These are phyloP conservation scores for Metschnikowia kunwiensis DNA, from an alignment of 805 yeast species.

Conservation along the genomic window DNA sequence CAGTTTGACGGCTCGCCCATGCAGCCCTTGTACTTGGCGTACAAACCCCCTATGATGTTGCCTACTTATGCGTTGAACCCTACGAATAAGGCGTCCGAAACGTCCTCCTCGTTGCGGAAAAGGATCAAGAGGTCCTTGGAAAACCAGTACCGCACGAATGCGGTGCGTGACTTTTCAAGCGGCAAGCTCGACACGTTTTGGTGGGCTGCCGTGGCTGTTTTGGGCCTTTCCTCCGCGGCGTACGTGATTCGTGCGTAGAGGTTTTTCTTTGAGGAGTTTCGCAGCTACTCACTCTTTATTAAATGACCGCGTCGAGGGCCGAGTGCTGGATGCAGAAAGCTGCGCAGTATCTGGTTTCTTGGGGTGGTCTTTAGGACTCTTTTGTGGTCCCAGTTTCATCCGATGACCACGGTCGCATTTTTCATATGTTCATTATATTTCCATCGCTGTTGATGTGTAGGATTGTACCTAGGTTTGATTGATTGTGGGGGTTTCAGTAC, in stretches of 20 bases:
- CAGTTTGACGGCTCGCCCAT: conserved; percentile 74
- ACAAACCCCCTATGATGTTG: conserved; percentile 92
- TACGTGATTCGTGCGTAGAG: conserved; percentile 24
- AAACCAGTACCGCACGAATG: conserved; percentile 76
- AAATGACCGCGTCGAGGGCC: too few relatives aligned
- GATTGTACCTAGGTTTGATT: too few relatives aligned
- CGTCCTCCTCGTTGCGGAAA: conserved; percentile 33
- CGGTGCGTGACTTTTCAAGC: conserved; percentile 45
- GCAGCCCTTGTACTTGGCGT: conserved; percentile 89
- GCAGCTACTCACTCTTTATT: background rate
- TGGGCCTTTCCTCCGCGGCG: conserved; percentile 39
- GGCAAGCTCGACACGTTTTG: conserved; percentile 46
- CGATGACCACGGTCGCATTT: too few relatives aligned
- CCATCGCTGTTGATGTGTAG: too few relatives aligned
- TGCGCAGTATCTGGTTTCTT: too few relatives aligned
- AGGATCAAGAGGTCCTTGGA: conserved; percentile 72
- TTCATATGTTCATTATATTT: too few relatives aligned
- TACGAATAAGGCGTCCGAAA: conserved; percentile 46
- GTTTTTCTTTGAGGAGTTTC: background rate
- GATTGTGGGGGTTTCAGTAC: too few relatives aligned
- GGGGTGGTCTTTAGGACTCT: too few relatives aligned
- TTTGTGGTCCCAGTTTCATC: too few relatives aligned
- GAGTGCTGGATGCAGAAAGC: too few relatives aligned
- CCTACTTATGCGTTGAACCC: conserved; percentile 93
- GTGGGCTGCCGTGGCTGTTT: conserved; percentile 51